Evolutionary conservation across 2,329 filamentous ascomycete species (phyloP), one percentile per base, ranked within the genome.

Genomic region (Fusarium sulawesiense): DNA sequence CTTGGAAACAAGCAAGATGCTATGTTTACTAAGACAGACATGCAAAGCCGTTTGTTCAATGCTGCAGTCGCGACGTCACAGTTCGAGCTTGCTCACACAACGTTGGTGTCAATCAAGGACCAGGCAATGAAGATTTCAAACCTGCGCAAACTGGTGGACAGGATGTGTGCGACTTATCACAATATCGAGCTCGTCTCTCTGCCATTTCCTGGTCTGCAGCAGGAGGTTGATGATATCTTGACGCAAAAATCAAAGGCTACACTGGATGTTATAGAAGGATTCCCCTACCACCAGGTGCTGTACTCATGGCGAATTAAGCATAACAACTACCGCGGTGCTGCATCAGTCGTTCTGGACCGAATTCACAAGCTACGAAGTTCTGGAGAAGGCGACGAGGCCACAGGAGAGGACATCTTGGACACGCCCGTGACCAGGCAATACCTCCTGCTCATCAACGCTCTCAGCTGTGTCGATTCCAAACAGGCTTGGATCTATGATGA

Each of bases 261-360:
- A 37, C 83, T 88, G 45, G 91, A 93, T 59, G 87, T 93, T 40
- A 84, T 83, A 60, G 83, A 81, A 41, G 88, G 88, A 12, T 92
- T 93, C n/a, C 92, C 93, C 6, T 97, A 94, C 77, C 93, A 96
- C 77, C 92, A 95, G 75, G 91, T 98, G 60, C 88, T 98, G 49
- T 97, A 98, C 78, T 91, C 94, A 5, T 98, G 95, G 89, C 90
- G 96, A 54, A 91, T 97, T 71, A 90, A 90, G 67, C 91, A 91
- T 71, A 89, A 89, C 75, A 93, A 98, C 81, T 97, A 94, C 84
- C 92, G 95, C 46, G 96, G 95, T 53, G 90, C 88, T 3, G 89
- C 90, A 5, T 85, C 88, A 3, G 83, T 89, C 29, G 82, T 91
- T 7, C 81, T 91, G 23, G 88, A 91, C 73, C 84, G 88, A 37